Conservation (phyloP, 192 early-diverging fungal genomes). For the Jimgerdemannia lactiflua region DNA sequence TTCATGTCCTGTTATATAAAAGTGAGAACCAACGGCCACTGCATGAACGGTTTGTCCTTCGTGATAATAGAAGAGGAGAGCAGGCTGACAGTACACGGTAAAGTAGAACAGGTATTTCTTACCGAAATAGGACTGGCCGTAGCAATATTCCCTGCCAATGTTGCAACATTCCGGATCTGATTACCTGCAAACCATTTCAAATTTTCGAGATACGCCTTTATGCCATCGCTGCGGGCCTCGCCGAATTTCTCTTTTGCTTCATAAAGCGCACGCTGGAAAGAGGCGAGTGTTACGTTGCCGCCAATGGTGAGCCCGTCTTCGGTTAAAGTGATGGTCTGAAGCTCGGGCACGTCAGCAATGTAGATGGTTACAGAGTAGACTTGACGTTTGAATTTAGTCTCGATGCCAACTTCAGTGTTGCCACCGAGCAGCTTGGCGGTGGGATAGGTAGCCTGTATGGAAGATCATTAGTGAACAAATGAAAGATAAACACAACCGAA, state of each 20-base stretch:
- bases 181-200: slow-evolving; percentile 80
- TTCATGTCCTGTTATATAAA: too few species aligned
- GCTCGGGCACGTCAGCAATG: slow-evolving; percentile 66
- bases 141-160: slow-evolving; percentile 82
- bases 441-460: slow-evolving; percentile 54
- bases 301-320: slow-evolving; percentile 55
- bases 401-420: slow-evolving; percentile 84
- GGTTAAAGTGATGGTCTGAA: slow-evolving; percentile 43
- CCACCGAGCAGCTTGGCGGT: slow-evolving; percentile 74
- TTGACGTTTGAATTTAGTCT: slow-evolving; percentile 71
- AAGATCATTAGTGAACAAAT: too few species aligned
- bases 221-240: slow-evolving; percentile 45
- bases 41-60: too few species aligned
- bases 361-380: slow-evolving; percentile 64
- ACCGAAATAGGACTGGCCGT: slow-evolving; percentile 89
- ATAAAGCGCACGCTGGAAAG: slow-evolving; percentile 50
- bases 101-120: too few species aligned
- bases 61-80: too few species aligned
- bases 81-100: too few species aligned
- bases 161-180: slow-evolving; percentile 87
- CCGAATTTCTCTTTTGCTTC: slow-evolving; percentile 33
- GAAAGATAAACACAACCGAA: too few species aligned
- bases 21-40: too few species aligned
- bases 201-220: slow-evolving; percentile 70
- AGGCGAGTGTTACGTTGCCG: slow-evolving; percentile 63